phyloP scores from a whole-genome alignment of 2,329 filamentous ascomycete species.

The Fonsecaea nubica region DNA sequence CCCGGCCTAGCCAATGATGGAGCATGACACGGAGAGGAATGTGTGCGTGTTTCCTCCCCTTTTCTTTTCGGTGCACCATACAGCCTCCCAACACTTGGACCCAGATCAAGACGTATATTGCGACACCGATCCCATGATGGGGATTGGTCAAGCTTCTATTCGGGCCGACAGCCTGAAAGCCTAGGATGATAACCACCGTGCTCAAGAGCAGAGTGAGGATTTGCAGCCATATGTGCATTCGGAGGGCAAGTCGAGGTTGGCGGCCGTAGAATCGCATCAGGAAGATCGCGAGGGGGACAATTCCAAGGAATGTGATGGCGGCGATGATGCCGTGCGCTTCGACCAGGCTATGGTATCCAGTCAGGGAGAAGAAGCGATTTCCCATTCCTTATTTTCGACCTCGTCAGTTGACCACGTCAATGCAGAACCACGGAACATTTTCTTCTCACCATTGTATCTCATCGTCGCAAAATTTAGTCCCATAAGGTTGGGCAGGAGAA shows the following conservation, averaged over 20 bases:
- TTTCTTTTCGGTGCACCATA: constrained; percentile 61
- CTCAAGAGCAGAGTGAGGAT: constrained; percentile 65
- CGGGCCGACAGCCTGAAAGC: constrained; percentile 69
- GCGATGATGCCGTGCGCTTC: constrained; percentile 66
- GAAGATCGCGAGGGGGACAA: constrained; percentile 66
- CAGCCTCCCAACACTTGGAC: constrained; percentile 66
- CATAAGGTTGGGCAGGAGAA: constrained; percentile 68
- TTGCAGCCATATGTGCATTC: constrained; percentile 69
- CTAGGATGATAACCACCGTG: constrained; percentile 67
- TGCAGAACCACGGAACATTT: neutral
- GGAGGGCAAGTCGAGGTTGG: constrained; percentile 61
- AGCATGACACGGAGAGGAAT: constrained; percentile 68
- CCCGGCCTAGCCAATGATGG: constrained; percentile 86
- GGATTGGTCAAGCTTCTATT: constrained; percentile 67
- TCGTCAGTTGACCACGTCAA: constrained; percentile 29
- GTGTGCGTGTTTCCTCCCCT: constrained; percentile 59
- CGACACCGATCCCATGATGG: constrained; percentile 70
- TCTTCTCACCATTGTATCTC: constrained; percentile 66
- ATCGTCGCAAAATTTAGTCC: constrained; percentile 71
- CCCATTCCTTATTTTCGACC: constrained; percentile 63
- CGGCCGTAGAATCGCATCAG: constrained; percentile 66
- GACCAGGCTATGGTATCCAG: constrained; percentile 65
- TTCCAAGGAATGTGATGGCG: constrained; percentile 65
- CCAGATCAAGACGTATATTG: constrained; percentile 66
- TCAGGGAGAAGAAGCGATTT: constrained; percentile 67